Conservation (phyloP, 768 basidiomycete species). For the Lentinus tigrinus region DNA sequence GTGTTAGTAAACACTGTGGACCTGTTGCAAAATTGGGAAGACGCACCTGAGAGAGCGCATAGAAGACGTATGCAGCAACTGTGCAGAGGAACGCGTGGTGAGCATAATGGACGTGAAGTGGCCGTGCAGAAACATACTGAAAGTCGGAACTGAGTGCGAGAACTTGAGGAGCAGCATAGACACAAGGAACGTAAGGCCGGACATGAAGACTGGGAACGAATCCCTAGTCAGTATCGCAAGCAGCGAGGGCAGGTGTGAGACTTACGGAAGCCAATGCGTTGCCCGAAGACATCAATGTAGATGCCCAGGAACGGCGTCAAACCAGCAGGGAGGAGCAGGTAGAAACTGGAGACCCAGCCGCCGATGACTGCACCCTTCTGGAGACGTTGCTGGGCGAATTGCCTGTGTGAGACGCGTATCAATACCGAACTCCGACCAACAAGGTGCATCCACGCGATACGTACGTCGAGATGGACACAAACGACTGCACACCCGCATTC, state of each 20-base stretch:
- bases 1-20: not conserved
- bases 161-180: conserved; percentile 42
- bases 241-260: not conserved
- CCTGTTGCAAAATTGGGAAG: not conserved
- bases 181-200: conserved; percentile 38
- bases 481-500: conserved; percentile 43
- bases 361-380: conserved; percentile 42
- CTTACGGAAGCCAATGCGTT: conserved; percentile 39
- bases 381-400: conserved; percentile 42
- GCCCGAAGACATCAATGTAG: conserved; percentile 39
- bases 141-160: conserved; percentile 37
- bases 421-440: not conserved
- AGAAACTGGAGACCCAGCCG: conserved; percentile 46
- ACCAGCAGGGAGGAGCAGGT: conserved; percentile 39
- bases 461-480: conserved; percentile 44
- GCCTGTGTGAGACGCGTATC: conserved; percentile 21
- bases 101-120: not conserved
- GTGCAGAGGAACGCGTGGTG: not conserved
- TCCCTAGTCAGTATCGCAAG: not conserved
- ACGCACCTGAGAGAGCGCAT: conserved; percentile 38
- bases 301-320: conserved; percentile 42
- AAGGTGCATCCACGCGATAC: not conserved
- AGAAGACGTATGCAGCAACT: conserved; percentile 44
- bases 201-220: conserved; percentile 34
- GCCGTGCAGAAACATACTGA: conserved; percentile 27